phyloP scores from a whole-genome alignment of 257 asterid genomes.

The Striga asiatica region DNA sequence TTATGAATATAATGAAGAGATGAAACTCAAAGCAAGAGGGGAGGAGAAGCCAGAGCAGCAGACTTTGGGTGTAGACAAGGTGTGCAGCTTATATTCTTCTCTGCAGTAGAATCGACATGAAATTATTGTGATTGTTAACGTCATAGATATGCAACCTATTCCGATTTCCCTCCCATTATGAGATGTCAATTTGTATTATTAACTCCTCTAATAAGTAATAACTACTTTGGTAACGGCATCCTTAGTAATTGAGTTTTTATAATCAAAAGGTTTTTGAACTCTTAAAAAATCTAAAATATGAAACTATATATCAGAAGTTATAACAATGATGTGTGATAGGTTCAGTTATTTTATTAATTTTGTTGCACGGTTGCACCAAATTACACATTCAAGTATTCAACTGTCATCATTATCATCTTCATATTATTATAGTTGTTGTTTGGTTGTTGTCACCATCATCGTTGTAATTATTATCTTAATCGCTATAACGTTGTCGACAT shows the following conservation, averaged over 20 bases:
- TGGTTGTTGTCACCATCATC: neutral
- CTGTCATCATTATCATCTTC: neutral
- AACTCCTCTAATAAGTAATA: neutral
- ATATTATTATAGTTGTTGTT: neutral
- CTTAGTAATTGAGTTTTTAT: neutral
- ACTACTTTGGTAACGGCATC: neutral
- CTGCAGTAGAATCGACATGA: neutral
- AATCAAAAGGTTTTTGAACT: neutral
- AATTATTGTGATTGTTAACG: conserved; percentile 11
- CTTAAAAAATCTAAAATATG: neutral
- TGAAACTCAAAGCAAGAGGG: conserved; percentile 52
- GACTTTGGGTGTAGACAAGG: conserved; percentile 63
- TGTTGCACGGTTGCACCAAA: neutral
- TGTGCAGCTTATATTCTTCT: conserved; percentile 14
- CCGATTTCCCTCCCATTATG: neutral
- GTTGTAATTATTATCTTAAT: neutral
- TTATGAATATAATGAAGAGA: conserved; percentile 60
- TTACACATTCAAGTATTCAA: neutral
- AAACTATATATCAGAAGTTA: neutral
- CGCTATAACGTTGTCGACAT: no score
- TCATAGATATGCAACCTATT: conserved; percentile 2
- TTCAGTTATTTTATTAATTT: neutral
- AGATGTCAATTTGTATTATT: conserved; percentile 5
- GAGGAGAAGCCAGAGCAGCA: conserved; percentile 38
- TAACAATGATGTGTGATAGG: neutral